Conservation (phyloP, 768 basidiomycete species). For the Clitopilus hobsonii region DNA sequence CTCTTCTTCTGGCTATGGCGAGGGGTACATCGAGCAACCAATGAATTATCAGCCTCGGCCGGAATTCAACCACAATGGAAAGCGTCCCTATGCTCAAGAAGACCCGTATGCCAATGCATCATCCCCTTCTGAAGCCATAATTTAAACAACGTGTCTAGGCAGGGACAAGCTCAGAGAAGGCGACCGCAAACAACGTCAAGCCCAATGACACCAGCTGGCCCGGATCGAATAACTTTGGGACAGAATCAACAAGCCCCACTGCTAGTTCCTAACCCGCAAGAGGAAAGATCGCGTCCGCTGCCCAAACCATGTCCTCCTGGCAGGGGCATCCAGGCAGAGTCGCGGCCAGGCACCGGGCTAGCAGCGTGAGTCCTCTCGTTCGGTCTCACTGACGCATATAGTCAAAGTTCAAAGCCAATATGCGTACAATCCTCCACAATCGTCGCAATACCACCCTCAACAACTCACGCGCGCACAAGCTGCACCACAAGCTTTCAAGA, state of each 20-base stretch:
- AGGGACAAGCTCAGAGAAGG: slow-evolving; percentile 12
- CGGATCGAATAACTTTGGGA: slow-evolving; percentile 64
- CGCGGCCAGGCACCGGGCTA: slow-evolving; percentile 29
- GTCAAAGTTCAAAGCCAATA: slow-evolving; percentile 47
- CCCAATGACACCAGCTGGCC: slow-evolving; percentile 54
- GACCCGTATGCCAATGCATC: slow-evolving; percentile 33
- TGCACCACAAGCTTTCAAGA: slow-evolving; percentile 33
- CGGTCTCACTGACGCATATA: slow-evolving; percentile 14
- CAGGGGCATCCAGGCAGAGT: slow-evolving; percentile 25
- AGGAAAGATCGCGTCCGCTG: slow-evolving; percentile 11
- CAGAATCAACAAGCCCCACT: slow-evolving; percentile 51
- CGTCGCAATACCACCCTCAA: slow-evolving; percentile 33
- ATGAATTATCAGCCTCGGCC: slow-evolving; percentile 44
- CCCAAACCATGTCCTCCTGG: too few species aligned
- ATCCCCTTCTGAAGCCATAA: background rate
- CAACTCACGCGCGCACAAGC: slow-evolving; percentile 38
- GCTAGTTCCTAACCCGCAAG: slow-evolving; percentile 24
- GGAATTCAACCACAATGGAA: slow-evolving; percentile 54
- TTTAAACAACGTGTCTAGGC: slow-evolving; percentile 13
- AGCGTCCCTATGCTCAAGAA: slow-evolving; percentile 50
- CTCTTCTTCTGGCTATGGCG: slow-evolving; percentile 29
- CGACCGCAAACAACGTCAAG: slow-evolving; percentile 45
- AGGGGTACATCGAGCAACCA: slow-evolving; percentile 7
- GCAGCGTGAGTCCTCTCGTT: slow-evolving; percentile 22
- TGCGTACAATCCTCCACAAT: slow-evolving; percentile 52